Conservation (phyloP, 345 rosid species). For the Lenwebbia sp. region DNA sequence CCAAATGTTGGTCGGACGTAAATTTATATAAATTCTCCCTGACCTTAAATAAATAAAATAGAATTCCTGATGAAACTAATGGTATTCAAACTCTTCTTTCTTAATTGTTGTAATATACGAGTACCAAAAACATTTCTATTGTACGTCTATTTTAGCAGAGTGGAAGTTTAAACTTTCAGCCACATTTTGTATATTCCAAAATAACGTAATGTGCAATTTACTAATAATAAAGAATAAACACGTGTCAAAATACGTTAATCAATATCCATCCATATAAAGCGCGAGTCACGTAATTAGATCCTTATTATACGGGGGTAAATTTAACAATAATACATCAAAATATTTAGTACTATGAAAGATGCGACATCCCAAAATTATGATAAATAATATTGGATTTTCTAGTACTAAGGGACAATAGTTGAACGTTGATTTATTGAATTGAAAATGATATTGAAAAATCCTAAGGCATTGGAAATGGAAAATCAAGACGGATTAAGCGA, state of each 20-base stretch:
- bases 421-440: too few species aligned
- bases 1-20: too few species aligned
- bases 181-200: not conserved
- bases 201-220: not conserved
- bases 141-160: not conserved
- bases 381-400: too few species aligned
- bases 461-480: too few species aligned
- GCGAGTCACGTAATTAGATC: accelerated
- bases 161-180: not conserved
- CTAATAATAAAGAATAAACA: not conserved
- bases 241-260: not conserved
- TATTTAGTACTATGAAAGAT: not conserved
- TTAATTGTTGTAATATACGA: not conserved
- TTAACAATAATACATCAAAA: not conserved
- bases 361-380: too few species aligned
- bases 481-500: too few species aligned
- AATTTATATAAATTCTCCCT: not conserved
- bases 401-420: too few species aligned
- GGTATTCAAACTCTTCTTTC: not conserved
- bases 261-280: not conserved
- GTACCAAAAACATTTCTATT: not conserved
- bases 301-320: not conserved
- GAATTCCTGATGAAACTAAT: not conserved
- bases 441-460: too few species aligned
- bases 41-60: not conserved